Base-by-base conservation (phyloP, 177 flowering plant genomes). In the Vitis hybrid region DNA sequence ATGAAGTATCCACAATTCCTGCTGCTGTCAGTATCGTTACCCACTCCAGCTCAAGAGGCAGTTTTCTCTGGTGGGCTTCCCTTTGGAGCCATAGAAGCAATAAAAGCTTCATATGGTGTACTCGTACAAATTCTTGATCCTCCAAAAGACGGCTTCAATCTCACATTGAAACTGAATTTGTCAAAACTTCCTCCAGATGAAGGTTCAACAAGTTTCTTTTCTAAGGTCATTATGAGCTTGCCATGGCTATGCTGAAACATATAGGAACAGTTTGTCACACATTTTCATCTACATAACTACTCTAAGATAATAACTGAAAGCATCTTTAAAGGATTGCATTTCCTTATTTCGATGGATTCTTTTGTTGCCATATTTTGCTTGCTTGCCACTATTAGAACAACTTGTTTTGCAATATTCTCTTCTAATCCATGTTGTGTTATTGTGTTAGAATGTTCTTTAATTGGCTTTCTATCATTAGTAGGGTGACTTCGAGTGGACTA, bases 111-210 rank as follows among this genome's bases (percentile, higher is more conserved):
- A 62, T 95, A 90, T 77, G 90, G 93, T 64, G 77, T 31, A 3
- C 74, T 83, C 66, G 93, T 87, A 60, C 98, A 93, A 69, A 90
- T 95, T 82, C 97, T 90, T 74, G 99, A 95, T 82, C 99, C 99
- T 64, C 99, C 98, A 39, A 88, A 82, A 70, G 99, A 95, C 79
- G 99, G 98, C 62, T 95, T 84, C 80, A 91, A 90, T 79, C 93
- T 95, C 70, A 95, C 99, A 2, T 64, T 95, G 88, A 95, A 89
- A 72, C 76, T 93, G 52, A 89, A 93, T 82, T 79, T 95, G 63
- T 76, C 92, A 55, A 93, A 96, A 73, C 90, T 96, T 74, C 97
- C 98, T 39, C 78, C 85, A 69, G 84, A 91, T 84, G 97, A 95
- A 89, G 98, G 97, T 93, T 78, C 82, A 73, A 64, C 73, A 68